Evolutionary conservation across 78 protist species (phyloP), one percentile per base, ranked within the genome.

Genomic region (Andalucia godoyi): DNA sequence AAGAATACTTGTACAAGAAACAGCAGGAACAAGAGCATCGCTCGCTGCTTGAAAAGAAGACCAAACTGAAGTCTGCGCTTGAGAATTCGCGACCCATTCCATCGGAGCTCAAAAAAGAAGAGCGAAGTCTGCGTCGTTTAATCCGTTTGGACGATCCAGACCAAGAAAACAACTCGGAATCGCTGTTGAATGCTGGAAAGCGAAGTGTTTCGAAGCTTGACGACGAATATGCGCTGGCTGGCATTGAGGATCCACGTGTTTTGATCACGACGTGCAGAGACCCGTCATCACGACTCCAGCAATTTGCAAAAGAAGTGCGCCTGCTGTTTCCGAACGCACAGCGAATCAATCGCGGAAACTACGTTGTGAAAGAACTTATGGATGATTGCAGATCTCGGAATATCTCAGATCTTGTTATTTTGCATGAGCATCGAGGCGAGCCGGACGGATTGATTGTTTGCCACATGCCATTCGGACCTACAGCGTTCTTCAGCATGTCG

Each of bases 391-490:
- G 89, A 2, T 66, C 83, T 3, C 79, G 87, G 33, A 91, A 82
- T 12, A 84, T 94, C 12, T 89, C 97, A 1, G 99, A 98, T 64
- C 53, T 98, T 12, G 54, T 98, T 32, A 49, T 96, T n/a, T 71
- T 92, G 10, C 98, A 95, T 54, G 99, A 96, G 76, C 83, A 72
- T 34, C 70, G 97, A 0, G 99, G 99, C 45, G 90, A 75, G 39
- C 98, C 98, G 36, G 95, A 83, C 63, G 90, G 93, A n/a, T 5
- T 95, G 66, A 69, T 94, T 13, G 67, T 97, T 1, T 82, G 86
- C 10, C 99, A 97, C 70, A 9, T 97, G 41, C 99, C 99, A 21
- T 75, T 84, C 70, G 99, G 99, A 0, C 99, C 99, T 6, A 97
- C 99, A 0, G 98, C 97, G 6, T 93, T 80, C 70, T 95, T 97